Base-by-base conservation (phyloP, 192 early-diverging fungal genomes). In the Entomortierella lignicola region DNA sequence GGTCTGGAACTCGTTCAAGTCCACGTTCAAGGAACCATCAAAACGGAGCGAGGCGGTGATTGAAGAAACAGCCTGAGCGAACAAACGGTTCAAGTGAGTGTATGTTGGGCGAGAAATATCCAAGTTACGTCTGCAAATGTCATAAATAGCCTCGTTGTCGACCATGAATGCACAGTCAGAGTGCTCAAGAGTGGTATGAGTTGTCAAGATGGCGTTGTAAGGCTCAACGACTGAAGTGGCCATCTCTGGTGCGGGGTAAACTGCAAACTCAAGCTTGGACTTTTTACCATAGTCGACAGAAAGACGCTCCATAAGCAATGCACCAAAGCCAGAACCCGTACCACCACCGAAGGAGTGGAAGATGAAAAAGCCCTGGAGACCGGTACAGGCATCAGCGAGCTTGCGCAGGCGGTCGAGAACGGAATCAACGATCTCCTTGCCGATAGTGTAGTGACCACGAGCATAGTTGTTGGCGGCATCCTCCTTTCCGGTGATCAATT, bases 271-370 rank as follows among this genome's bases (percentile, higher is more conserved):
- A 77, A 99, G 93, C 92, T 99, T 99, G 84, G 96, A 98, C 92
- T 99, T 99, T 86, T 99, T 99, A 84, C 98, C 97, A 86, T 99
- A 99, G 89, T 99, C 98, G 61, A 98, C 97, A 20, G 97, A 99
- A 54, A 99, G 90, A 82, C 98, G 97, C 88, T 99, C 98, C 43
- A 99, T 85, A 43, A 99, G 91, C 73, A 99, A 89, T 30, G 98
- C 95, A 80, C 98, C 98, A 81, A 99, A 99, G 72, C 98, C 98
- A 55, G 98, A 99, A 60, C 98, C 98, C 42, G 98, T 99, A 70
- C 98, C 98, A 83, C 98, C 98, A 84, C 98, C 98, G 63, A 99
- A 99, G 56, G 98, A 99, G 89, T 98, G 98, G 93, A 99, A 99
- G 73, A 99, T 96, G 32, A 99, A 86, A 91, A 99, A 99, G 60